Evolutionary conservation across 768 basidiomycete genomes (phyloP).

Genomic region (Trametes cubensis): DNA sequence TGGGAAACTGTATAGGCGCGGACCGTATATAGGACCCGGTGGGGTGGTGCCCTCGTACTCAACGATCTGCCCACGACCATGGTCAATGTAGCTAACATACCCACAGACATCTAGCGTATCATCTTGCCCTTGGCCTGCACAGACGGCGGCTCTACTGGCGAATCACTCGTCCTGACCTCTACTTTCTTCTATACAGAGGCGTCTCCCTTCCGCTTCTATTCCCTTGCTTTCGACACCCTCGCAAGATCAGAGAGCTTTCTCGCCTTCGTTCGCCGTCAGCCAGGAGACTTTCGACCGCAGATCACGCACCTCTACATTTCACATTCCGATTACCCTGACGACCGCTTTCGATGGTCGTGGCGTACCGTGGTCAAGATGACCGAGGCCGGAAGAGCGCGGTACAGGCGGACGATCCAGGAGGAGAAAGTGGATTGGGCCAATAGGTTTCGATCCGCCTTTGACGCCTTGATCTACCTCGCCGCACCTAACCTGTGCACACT

Average conservation of each 20-base stretch:
- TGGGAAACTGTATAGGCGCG: too few relatives aligned
- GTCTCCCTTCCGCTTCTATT: constrained; percentile 1
- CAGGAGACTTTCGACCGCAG: neutral
- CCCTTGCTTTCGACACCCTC: neutral
- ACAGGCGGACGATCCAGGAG: neutral
- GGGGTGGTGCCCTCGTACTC: too few relatives aligned
- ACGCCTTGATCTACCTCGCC: neutral
- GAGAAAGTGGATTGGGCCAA: neutral
- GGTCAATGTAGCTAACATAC: neutral
- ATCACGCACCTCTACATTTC: constrained; percentile 9
- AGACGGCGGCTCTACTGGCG: constrained; percentile 13
- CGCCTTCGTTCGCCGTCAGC: neutral
- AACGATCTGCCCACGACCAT: neutral
- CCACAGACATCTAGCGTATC: neutral
- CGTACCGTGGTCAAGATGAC: neutral
- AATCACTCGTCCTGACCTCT: constrained; percentile 9
- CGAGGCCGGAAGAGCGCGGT: neutral
- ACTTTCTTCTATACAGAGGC: constrained; percentile 10
- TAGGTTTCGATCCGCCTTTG: neutral
- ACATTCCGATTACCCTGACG: neutral
- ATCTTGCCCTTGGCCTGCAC: neutral
- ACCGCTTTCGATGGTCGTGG: neutral
- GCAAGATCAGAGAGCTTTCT: neutral
- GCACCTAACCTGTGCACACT: constrained; percentile 3
- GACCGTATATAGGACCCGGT: too few relatives aligned